Percentiles rank a stretch among this genome's conserved stretches.
Conservation (phyloP, 768 basidiomycete species). For the Suillus variegatus region DNA sequence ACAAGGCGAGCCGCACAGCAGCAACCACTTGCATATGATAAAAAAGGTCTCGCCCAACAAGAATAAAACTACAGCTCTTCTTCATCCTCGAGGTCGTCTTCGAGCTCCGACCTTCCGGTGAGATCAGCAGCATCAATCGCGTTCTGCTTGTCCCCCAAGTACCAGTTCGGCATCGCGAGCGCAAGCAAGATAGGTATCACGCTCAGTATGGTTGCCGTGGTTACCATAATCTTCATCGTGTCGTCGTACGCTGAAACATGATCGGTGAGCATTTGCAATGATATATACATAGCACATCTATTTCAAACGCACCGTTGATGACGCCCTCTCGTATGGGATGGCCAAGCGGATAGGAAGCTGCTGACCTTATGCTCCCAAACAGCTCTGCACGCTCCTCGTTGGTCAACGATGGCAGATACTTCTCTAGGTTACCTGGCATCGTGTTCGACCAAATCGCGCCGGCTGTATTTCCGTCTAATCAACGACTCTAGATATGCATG, state of each 20-base stretch:
- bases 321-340: slow-evolving; percentile 66
- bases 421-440: slow-evolving; percentile 63
- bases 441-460: slow-evolving; percentile 64
- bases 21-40: no score
- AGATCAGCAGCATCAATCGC: slow-evolving; percentile 50
- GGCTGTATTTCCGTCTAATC: slow-evolving; percentile 33
- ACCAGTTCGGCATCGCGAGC: slow-evolving; percentile 64
- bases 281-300: background rate
- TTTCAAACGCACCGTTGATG: slow-evolving; percentile 44
- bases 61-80: background rate
- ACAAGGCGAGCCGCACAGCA: no score
- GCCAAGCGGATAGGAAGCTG: slow-evolving; percentile 47
- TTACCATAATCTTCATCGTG: slow-evolving; percentile 57
- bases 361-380: slow-evolving; percentile 58
- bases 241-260: slow-evolving; percentile 47
- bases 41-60: background rate
- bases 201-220: slow-evolving; percentile 52
- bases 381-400: slow-evolving; percentile 44
- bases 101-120: slow-evolving; percentile 14
- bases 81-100: background rate
- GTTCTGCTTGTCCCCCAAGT: slow-evolving; percentile 71
- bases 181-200: slow-evolving; percentile 60
- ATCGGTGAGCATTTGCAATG: background rate
- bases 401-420: slow-evolving; percentile 52
- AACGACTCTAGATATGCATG: background rate